A percentile compares a stretch with the other conserved stretches of the same genome.
phyloP scores from a whole-genome alignment of 176 grass and related monocot species.

The Elaeis guineensis region DNA sequence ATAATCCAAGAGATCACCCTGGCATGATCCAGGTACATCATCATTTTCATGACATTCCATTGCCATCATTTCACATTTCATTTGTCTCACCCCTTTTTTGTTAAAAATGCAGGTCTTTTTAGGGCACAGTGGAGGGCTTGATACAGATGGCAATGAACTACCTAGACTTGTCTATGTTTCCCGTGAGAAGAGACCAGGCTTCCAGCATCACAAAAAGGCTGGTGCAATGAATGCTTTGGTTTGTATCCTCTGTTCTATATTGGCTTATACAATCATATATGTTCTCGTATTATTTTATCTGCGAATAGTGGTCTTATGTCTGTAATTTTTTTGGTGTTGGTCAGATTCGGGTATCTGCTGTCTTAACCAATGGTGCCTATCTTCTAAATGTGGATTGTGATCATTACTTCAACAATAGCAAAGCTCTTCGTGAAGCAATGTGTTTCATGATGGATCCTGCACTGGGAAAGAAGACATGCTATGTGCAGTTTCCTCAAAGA shows the following conservation, averaged over 20 bases:
- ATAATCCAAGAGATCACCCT: slow-evolving; percentile 84
- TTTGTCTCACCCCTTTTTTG: slow-evolving; percentile 8
- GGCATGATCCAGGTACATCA: slow-evolving; percentile 84
- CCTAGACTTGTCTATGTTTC: slow-evolving; percentile 93
- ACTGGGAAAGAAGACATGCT: slow-evolving; percentile 74
- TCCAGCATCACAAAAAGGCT: slow-evolving; percentile 92
- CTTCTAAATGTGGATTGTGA: slow-evolving; percentile 99
- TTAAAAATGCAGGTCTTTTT: slow-evolving; percentile 66
- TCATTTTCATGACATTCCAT: slow-evolving; percentile 2
- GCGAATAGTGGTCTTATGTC: neutral
- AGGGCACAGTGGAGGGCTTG: slow-evolving; percentile 87
- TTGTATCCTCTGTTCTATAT: slow-evolving; percentile 8
- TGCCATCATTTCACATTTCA: neutral
- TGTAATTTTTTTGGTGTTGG: slow-evolving; percentile 12
- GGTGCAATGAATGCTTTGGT: slow-evolving; percentile 99
- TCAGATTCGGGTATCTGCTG: slow-evolving; percentile 92
- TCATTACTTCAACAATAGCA: slow-evolving; percentile 98
- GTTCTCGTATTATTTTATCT: slow-evolving; percentile 13
- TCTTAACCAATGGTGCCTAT: slow-evolving; percentile 91
- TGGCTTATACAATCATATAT: slow-evolving; percentile 15
- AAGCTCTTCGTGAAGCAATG: slow-evolving; percentile 95
- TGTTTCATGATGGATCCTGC: slow-evolving; percentile 97
- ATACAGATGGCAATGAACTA: slow-evolving; percentile 93
- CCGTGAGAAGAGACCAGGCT: slow-evolving; percentile 96
- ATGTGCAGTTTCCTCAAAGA: slow-evolving; percentile 94